Evolutionary conservation across 2,329 filamentous ascomycete genomes (phyloP), one percentile per base, ranked within the genome.

Genomic region (Phaeosphaeriaceae sp.): DNA sequence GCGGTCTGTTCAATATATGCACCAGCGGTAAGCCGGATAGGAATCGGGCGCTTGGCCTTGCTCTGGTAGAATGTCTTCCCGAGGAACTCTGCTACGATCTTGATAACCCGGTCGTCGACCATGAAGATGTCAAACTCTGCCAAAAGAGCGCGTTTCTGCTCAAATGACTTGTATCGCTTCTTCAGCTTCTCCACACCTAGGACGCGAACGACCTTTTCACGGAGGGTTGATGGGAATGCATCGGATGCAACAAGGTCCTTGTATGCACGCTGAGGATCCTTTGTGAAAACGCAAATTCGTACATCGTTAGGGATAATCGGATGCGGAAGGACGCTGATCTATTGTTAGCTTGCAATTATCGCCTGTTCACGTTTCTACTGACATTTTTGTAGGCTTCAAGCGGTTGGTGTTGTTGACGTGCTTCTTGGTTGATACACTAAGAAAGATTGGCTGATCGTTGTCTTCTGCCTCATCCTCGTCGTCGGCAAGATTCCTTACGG

Each of bases 1-100:
- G 77, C 69, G 21, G 79, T 63, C 54, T 81, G 66, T 78, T 83
- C 77, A 85, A 88, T 33, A 80, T 80, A 74, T 84, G 88, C 56
- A 82, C 79, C 44, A 81, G 80, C 70, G 55, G 86, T 82, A 54
- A 97, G 81, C 35, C 82, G 80, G 30, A 97, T 83, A 20, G 94
- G 92, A 50, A 99, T 86, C 8, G 94, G 94, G 32, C 93, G 83
- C 82, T 97, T 97, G 56, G 77, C 77, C 13, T 87, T 90, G 48
- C 78, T 82, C 78, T 92, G 88, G 83, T 94, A 97, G 74, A 99
- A 97, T 1, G 88, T 88, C 79, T 96, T 97, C 63, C 93, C 94
- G 11, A 99, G 85, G 2, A 87, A 79, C 58, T 84, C 83, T 48
- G 92, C 90, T 51, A 97, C 81, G 52, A 82, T 79, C 50, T 82